Conservation (phyloP, 2,329 filamentous ascomycete genomes). For the Pseudogymnoascus sp. region DNA sequence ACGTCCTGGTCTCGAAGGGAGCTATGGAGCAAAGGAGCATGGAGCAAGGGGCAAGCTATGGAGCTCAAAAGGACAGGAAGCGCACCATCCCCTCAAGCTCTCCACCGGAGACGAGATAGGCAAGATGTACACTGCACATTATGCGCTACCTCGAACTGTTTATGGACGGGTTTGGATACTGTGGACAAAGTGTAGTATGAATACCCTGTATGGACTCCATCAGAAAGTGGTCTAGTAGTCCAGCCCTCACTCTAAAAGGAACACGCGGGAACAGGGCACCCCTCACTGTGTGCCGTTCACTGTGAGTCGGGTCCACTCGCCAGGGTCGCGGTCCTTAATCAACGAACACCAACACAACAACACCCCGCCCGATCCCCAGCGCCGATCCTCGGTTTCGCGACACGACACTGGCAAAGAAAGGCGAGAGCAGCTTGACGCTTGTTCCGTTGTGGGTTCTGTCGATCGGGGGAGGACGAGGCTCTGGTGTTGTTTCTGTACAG, state of each 20-base stretch:
- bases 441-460: not conserved
- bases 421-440: not conserved
- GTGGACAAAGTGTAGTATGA: not conserved
- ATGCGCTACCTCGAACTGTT: not conserved
- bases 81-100: not conserved
- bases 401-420: not conserved
- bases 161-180: not conserved
- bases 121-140: constrained; percentile 1
- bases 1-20: not conserved
- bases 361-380: not conserved
- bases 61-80: not conserved
- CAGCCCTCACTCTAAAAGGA: constrained; percentile 6
- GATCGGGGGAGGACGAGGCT: not conserved
- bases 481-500: not conserved
- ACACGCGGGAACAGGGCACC: constrained; percentile 4
- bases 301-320: not conserved
- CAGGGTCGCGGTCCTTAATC: constrained; percentile 1
- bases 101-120: not conserved
- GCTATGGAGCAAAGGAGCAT: not conserved
- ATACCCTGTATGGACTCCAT: not conserved
- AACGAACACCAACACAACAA: not conserved
- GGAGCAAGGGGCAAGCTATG: constrained; percentile 6
- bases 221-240: not conserved
- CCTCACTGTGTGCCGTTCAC: not conserved
- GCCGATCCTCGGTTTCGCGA: constrained; percentile 1